Evolutionary conservation across 768 basidiomycete species (phyloP), one percentile per base, ranked within the genome.

Genomic region (Leccinum rimulosum): DNA sequence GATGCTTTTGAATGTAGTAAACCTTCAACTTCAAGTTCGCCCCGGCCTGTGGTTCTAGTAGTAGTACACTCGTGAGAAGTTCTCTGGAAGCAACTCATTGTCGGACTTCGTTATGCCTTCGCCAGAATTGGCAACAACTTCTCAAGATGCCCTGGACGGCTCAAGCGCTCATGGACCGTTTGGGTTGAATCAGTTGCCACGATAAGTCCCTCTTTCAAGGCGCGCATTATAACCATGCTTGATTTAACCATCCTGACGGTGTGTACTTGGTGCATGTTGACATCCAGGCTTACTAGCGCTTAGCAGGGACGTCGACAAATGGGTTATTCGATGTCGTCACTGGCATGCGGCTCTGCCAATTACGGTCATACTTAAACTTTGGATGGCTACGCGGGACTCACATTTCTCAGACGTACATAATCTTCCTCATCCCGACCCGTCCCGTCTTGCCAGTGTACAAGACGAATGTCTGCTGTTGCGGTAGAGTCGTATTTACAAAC

Each of bases 401-500:
- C 17, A n/a, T 40, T 59, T 62, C 48, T 30, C 57, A 35, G 33
- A 40, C 25, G 6, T 9, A 30, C 38, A 40, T 40, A 54, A 8
- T 14, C 35, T 55, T 28, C n/a, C 8, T 52, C 36, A 5, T 28
- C 43, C 17, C 38, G 9, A 4, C 17, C 43, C n/a, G 3, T 33
- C 33, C 22, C 47, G 14, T 25, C 40, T 57, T 49, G 22, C 22
- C 22, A 22, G 22, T 22, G 31, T 45, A n/a, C n/a, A 33, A 57
- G 27, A 31, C 27, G 27, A 25, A 64, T 64, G 64, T 64, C 64
- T 28, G 11, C 40, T n/a, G 50, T 15, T 28, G 53, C 53, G 47
- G 62, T 64, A 6, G 64, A 64, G 33, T 57, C 54, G 10, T 64
- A 63, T 51, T 43, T 64, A 50, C 55, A 33, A 22, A 19, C 27